Evolutionary conservation across 2,329 filamentous ascomycete genomes (phyloP).

Genomic region (Exophiala sp.): DNA sequence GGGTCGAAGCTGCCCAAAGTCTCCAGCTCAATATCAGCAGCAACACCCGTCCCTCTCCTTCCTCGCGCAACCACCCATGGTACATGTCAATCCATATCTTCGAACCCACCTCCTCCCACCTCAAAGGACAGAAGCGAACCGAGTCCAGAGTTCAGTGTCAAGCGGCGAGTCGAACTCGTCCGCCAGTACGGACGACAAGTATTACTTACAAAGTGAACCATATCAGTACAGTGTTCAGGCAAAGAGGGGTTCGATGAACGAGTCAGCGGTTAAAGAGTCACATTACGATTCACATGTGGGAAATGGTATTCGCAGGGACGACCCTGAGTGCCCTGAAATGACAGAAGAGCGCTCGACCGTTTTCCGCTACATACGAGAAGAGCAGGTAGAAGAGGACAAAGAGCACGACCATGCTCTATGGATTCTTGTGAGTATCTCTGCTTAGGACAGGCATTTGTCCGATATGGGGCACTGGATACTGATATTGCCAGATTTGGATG

Average conservation of each 20-base stretch:
- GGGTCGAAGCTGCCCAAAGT: slow-evolving; percentile 1
- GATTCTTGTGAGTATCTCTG: slow-evolving; percentile 37
- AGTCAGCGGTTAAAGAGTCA: slow-evolving; percentile 10
- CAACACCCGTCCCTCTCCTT: slow-evolving; percentile 5
- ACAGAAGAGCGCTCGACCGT: slow-evolving; percentile 23
- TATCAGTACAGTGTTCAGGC: slow-evolving; percentile 18
- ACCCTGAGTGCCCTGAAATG: slow-evolving; percentile 13
- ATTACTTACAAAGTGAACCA: slow-evolving; percentile 14
- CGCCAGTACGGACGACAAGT: slow-evolving; percentile 18
- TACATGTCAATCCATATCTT: slow-evolving; percentile 14
- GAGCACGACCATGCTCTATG: slow-evolving; percentile 40
- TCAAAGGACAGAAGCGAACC: slow-evolving; percentile 13
- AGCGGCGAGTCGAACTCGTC: slow-evolving; percentile 25
- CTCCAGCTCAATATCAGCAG: slow-evolving; percentile 2
- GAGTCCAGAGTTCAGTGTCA: slow-evolving; percentile 25
- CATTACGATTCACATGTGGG: slow-evolving; percentile 9
- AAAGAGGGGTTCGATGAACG: slow-evolving; percentile 11
- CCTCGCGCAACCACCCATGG: slow-evolving; percentile 9
- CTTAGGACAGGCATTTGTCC: background rate
- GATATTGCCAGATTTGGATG: slow-evolving; percentile 29
- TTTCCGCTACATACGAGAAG: slow-evolving; percentile 22
- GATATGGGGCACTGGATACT: background rate
- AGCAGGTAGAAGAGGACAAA: slow-evolving; percentile 29
- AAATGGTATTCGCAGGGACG: slow-evolving; percentile 4
- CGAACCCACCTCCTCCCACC: slow-evolving; percentile 3